Evolutionary conservation across 495 filamentous ascomycete species (phyloP), one percentile per base, ranked within the genome.

Genomic region (Penicillium egyptiacum): DNA sequence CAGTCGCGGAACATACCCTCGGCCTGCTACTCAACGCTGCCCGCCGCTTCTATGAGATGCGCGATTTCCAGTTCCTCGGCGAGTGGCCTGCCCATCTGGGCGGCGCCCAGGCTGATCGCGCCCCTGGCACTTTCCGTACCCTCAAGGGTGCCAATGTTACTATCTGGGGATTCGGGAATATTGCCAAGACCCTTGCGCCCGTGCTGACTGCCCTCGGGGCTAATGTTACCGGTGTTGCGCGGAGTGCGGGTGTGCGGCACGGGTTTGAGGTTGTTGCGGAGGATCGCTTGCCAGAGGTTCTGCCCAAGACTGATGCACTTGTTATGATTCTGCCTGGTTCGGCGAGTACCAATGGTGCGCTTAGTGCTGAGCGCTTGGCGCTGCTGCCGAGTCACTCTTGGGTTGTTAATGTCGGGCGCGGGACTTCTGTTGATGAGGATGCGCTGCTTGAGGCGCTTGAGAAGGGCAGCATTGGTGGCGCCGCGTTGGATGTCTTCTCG

Each of bases 391-490:
- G 60, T 14, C 86, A 86, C 12, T 73, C 80, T 26, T 77, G 86
- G 22, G 75, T 91, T 42, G 84, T 91, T 23, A 90, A 89, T 61
- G 82, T 89, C 31, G 87, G 87, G 12, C 79, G 87, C 19, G 86
- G 87, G 1, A 77, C 74, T 23, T 77, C 88, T 2, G 79, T 90
- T n/a, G 85, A 89, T 61, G 86, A 90, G 66, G 82, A 82, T 31
- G 87, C 86, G 10, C 68, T 90, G 14, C 81, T 83, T 0, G 78
- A 81, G 33, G 86, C 87, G 16, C 63, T 90, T 25, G 84, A 88
- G 48, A 59, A 65, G 7, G 79, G 79, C 0, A 61, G 70, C 9
- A 56, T 90, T 12, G 68, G 72, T 0, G 77, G 78, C 8, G 82
- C 82, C 1, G 87, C 85, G 14, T 70, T 90, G 50, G 87, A 89